phyloP scores from a whole-genome alignment of 352 stramenopile genomes.

The Pythium grandisporangium region DNA sequence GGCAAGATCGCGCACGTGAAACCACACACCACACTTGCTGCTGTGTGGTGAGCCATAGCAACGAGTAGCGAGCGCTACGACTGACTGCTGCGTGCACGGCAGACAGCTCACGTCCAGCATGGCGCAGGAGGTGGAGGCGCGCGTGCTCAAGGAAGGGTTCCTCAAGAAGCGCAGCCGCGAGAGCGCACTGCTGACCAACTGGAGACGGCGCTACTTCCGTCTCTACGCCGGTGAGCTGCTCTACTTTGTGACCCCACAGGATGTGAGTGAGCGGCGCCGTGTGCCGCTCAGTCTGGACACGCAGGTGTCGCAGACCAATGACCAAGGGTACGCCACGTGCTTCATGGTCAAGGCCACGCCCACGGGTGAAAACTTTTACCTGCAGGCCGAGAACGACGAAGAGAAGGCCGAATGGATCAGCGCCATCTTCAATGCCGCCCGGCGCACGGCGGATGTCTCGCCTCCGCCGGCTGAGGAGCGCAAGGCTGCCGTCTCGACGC shows the following conservation, averaged over 20 bases:
- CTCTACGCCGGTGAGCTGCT: conserved; percentile 46
- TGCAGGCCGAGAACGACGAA: conserved; percentile 50
- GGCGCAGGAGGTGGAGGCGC: conserved; percentile 10
- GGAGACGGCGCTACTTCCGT: conserved; percentile 62
- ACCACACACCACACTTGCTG: too few relatives aligned
- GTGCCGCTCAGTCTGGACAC: conserved; percentile 45
- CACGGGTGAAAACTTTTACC: conserved; percentile 29
- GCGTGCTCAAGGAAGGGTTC: conserved; percentile 64
- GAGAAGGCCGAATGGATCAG: conserved; percentile 56
- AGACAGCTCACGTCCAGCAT: too few relatives aligned
- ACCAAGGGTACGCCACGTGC: conserved; percentile 49
- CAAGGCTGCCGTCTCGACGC: conserved; percentile 1
- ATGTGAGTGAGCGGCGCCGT: conserved; percentile 21
- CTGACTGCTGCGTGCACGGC: too few relatives aligned
- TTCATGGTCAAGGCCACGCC: conserved; percentile 46
- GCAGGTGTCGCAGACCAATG: conserved; percentile 43
- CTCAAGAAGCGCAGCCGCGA: conserved; percentile 52
- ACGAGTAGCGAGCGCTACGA: too few relatives aligned
- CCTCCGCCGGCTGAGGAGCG: neutral
- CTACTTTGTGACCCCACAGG: conserved; percentile 37
- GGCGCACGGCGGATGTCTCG: conserved; percentile 22
- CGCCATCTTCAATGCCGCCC: conserved; percentile 46
- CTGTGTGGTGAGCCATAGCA: too few relatives aligned
- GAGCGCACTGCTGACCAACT: conserved; percentile 29
- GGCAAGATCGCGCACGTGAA: too few relatives aligned